Percentiles rank a stretch among this genome's conserved stretches.
These are phyloP conservation scores for Pyrenophora seminiperda DNA, from an alignment of 2,329 filamentous ascomycete species.

Conservation along the genomic window DNA sequence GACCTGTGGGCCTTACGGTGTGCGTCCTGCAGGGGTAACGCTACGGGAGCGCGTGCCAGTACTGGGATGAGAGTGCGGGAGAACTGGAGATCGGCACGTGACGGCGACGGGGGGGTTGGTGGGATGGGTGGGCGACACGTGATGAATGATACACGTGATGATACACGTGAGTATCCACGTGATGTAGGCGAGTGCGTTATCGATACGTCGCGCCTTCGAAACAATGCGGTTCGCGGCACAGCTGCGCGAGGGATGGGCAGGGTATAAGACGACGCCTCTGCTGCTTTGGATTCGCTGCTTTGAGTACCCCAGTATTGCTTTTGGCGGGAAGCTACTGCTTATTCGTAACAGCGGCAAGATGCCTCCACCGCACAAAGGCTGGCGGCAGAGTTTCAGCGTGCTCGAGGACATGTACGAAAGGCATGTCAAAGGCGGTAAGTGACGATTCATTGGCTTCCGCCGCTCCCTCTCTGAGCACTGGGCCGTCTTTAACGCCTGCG, in stretches of 20 bases:
- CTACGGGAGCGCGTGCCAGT: slow-evolving; percentile 19
- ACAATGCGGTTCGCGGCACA: neutral
- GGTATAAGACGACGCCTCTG: slow-evolving; percentile 13
- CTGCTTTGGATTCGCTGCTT: neutral
- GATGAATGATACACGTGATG: too few relatives aligned
- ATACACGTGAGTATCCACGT: slow-evolving; percentile 4
- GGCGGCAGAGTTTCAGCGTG: slow-evolving; percentile 41
- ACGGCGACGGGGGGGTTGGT: slow-evolving; percentile 1
- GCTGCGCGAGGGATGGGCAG: slow-evolving; percentile 1
- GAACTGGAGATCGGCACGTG: slow-evolving; percentile 18
- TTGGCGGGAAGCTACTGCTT: slow-evolving; percentile 1
- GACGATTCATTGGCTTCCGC: slow-evolving; percentile 40
- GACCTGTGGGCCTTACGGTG: slow-evolving; percentile 25
- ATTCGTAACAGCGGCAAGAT: slow-evolving; percentile 28
- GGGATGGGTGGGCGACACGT: too few relatives aligned
- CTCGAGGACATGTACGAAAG: slow-evolving; percentile 37
- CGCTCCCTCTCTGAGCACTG: slow-evolving; percentile 20
- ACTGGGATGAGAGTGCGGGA: neutral
- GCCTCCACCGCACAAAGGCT: slow-evolving; percentile 43
- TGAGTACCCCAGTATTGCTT: slow-evolving; percentile 14
- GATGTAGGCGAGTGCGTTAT: neutral
- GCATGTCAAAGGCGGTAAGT: slow-evolving; percentile 48
- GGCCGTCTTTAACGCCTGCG: slow-evolving; percentile 30
- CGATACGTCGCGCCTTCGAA: slow-evolving; percentile 1
- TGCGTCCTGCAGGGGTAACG: slow-evolving; percentile 30